Evolutionary conservation across 106 monocot species (phyloP).

Genomic region (Dioscorea zingiberensis): DNA sequence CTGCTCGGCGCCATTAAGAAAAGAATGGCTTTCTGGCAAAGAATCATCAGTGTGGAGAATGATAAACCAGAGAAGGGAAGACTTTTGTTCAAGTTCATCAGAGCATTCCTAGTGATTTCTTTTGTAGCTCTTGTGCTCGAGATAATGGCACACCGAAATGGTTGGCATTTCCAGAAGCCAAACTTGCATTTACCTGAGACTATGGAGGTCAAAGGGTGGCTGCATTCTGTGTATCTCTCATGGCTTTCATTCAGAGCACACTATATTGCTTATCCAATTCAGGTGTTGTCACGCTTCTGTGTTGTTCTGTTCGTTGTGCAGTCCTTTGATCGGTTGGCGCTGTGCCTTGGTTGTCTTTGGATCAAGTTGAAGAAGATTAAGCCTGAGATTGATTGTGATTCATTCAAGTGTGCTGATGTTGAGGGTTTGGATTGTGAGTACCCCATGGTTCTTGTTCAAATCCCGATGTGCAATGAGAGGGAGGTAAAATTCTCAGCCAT

Average conservation of each 20-base stretch:
- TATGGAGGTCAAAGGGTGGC: conserved; percentile 31
- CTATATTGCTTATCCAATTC: conserved; percentile 47
- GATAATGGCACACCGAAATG: conserved; percentile 34
- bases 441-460: conserved; percentile 69
- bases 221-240: conserved; percentile 31
- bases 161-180: conserved; percentile 40
- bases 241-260: conserved; percentile 40
- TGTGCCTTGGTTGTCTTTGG: conserved; percentile 41
- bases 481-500: conserved; percentile 18
- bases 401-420: conserved; percentile 11
- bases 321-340: conserved; percentile 25
- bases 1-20: conserved; percentile 34
- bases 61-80: conserved; percentile 24
- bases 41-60: background rate
- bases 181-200: conserved; percentile 25
- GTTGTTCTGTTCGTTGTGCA: conserved; percentile 37
- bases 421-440: conserved; percentile 14
- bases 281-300: conserved; percentile 43
- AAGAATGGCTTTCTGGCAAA: conserved; percentile 12
- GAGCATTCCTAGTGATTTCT: conserved; percentile 30
- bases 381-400: conserved; percentile 13
- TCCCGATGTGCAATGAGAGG: conserved; percentile 73
- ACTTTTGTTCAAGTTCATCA: conserved; percentile 32
- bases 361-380: conserved; percentile 43
- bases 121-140: conserved; percentile 26